phyloP scores from a whole-genome alignment of 116 monocot species.

The Phalaenopsis hybrid region DNA sequence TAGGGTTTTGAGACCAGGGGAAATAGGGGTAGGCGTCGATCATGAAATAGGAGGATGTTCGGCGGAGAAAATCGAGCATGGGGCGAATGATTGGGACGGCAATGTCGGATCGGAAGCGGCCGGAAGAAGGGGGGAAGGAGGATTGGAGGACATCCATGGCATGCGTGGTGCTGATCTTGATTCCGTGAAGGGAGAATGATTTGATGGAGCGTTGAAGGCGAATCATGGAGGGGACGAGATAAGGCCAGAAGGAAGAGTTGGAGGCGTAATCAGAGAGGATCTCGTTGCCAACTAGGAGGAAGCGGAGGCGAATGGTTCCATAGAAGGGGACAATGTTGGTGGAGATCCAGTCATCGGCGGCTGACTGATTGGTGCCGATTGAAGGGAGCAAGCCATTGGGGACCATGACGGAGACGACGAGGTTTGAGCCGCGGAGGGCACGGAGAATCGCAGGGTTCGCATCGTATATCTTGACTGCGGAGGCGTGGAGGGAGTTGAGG shows the following conservation, averaged over 20 bases:
- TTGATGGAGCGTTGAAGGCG: conserved; percentile 41
- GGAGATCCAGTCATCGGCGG: conserved; percentile 54
- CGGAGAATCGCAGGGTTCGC: conserved; percentile 66
- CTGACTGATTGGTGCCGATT: conserved; percentile 51
- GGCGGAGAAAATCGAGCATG: conserved; percentile 49
- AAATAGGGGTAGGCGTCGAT: conserved; percentile 87
- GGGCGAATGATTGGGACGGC: conserved; percentile 48
- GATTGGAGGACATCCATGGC: conserved; percentile 68
- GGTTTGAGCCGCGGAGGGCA: conserved; percentile 44
- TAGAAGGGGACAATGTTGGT: conserved; percentile 57
- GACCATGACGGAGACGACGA: conserved; percentile 73
- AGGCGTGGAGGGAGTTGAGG: conserved; percentile 39
- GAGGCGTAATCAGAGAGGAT: conserved; percentile 57
- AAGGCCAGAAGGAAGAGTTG: conserved; percentile 42
- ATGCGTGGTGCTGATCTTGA: conserved; percentile 74
- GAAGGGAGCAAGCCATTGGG: conserved; percentile 73
- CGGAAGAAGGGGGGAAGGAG: conserved; percentile 71
- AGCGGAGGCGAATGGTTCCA: conserved; percentile 45
- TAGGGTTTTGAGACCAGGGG: conserved; percentile 47
- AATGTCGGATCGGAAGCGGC: conserved; percentile 67
- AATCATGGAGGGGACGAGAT: conserved; percentile 65
- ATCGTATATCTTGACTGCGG: conserved; percentile 81
- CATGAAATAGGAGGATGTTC: conserved; percentile 60
- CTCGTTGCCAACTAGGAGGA: conserved; percentile 97
- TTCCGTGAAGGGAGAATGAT: conserved; percentile 11